These are phyloP conservation scores for Heteromeles arbutifolia DNA, from an alignment of 306 rosid genomes.

Conservation along the genomic window DNA sequence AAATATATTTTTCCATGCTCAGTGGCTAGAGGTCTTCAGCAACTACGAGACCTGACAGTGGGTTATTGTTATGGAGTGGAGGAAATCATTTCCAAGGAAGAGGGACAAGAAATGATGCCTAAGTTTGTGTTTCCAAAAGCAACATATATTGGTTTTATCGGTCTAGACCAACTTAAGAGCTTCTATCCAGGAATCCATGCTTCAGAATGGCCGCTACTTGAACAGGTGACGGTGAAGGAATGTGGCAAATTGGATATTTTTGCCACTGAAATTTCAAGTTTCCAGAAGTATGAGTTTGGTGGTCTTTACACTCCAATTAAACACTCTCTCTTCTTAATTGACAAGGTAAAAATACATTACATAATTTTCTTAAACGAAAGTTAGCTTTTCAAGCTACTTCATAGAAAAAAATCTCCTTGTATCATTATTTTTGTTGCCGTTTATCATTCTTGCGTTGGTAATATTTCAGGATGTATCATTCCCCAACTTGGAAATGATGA, in stretches of 20 bases:
- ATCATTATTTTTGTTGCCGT: no score
- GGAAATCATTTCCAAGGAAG: not conserved
- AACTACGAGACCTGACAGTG: not conserved
- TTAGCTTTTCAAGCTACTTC: no score
- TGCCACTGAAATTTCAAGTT: not conserved
- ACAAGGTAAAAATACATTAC: conserved; percentile 6
- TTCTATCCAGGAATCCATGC: not conserved
- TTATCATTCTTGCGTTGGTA: no score
- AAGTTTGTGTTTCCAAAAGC: conserved; percentile 7
- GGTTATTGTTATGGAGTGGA: not conserved
- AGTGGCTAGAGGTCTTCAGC: conserved; percentile 18
- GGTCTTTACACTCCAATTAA: not conserved
- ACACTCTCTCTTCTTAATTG: not conserved
- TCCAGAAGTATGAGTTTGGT: not conserved
- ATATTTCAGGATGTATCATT: no score
- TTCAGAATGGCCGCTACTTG: conserved; percentile 12
- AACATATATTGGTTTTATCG: not conserved
- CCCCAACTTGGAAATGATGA: no score
- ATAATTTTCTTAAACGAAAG: no score
- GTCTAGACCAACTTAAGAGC: not conserved
- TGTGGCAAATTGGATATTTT: not conserved
- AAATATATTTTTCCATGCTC: conserved; percentile 15
- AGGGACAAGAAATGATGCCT: not conserved
- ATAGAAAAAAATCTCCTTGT: no score
- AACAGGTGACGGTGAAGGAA: rapidly evolving